Evolutionary conservation across 176 grass and related monocot species (phyloP), one percentile per base, ranked within the genome.

Genomic region (Melocanna baccifera): DNA sequence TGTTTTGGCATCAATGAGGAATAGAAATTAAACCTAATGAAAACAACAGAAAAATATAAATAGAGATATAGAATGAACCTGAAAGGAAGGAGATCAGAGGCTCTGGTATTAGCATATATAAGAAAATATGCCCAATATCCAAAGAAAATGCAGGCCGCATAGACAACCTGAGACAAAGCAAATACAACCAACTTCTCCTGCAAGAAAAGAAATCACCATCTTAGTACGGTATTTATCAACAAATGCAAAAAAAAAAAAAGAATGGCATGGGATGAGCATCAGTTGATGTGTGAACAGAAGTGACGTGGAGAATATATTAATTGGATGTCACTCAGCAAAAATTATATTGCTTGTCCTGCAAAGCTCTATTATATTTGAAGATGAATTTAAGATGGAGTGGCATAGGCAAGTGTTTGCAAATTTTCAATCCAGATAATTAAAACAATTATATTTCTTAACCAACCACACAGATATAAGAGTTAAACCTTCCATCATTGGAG

Each of bases 41-140:
- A 56, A n/a, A 70, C 9, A 58, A 71, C 36, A 18, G 58, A 67
- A 71, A 50, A 58, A 52, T 52, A 23, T 30, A 89, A 81, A 43
- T 34, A 75, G 15, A 79, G 43, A 85, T 41, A 66, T 56, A 86
- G n/a, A 80, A 78, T 7, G 53, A 92, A 96, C 93, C 93, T 96
- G 78, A 94, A 79, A 55, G 93, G 91, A 71, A 94, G 87, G 64
- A 99, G 89, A 85, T 93, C 62, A 32, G 53, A 75, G 80, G 47
- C 74, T 71, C 80, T 91, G 37, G 77, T 65, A 37, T 81, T 87
- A 63, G 72, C 69, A 80, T 82, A 90, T 46, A 94, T 56, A 25
- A 99, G 62, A 84, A 96, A 99, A 94, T 96, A 93, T 74, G 78
- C 62, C 91, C 89, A 99, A 84, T 99, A 99, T 78, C 96, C 93